Evolutionary conservation across 371 early-diverging fungal genomes (phyloP).

Genomic region (Mucor velutinosus): DNA sequence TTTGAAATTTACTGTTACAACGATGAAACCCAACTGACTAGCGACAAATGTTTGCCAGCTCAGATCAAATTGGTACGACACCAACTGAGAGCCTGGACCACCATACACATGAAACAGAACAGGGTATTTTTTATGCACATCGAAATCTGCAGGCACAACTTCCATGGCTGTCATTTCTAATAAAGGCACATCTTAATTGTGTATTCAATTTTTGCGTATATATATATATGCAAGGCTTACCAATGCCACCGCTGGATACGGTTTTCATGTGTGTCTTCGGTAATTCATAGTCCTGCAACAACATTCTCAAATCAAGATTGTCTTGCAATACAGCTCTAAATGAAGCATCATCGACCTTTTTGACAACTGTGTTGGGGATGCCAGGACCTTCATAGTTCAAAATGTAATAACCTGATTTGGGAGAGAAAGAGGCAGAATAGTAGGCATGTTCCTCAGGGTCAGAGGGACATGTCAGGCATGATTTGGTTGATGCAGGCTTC

Average conservation of each 20-base stretch:
- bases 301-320: conserved; percentile 49
- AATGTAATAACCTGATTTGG: conserved; percentile 72
- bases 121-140: conserved; percentile 73
- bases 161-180: conserved; percentile 86
- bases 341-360: conserved; percentile 50
- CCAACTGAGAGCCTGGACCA: conserved; percentile 92
- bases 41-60: conserved; percentile 78
- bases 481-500: conserved; percentile 30
- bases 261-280: conserved; percentile 61
- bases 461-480: conserved; percentile 43
- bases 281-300: conserved; percentile 53
- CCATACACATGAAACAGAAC: conserved; percentile 91
- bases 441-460: conserved; percentile 59
- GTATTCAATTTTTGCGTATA: neutral
- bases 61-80: conserved; percentile 67
- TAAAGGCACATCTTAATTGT: conserved; percentile 4
- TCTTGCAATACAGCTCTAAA: conserved; percentile 60
- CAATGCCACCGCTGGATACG: conserved; percentile 59
- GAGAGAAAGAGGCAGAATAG: conserved; percentile 77
- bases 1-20: conserved; percentile 52
- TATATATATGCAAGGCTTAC: conserved; percentile 18
- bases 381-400: conserved; percentile 86
- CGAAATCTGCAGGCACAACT: conserved; percentile 83
- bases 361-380: conserved; percentile 80
- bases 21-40: conserved; percentile 63